Conservation (phyloP, 495 filamentous ascomycete species). For the Penicillium canescens region DNA sequence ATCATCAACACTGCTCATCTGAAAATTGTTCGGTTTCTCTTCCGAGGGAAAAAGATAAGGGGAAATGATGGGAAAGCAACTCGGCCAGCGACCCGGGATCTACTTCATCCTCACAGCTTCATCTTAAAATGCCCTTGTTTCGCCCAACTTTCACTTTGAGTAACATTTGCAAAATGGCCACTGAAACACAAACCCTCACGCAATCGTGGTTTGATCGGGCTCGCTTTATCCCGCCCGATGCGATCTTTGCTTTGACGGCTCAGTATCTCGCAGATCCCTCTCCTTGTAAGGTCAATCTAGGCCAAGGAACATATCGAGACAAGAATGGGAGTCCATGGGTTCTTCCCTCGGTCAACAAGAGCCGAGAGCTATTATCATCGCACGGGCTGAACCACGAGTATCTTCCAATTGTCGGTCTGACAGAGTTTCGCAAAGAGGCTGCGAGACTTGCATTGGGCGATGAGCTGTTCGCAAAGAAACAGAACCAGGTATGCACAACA, state of each 20-base stretch:
- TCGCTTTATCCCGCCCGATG: slow-evolving; percentile 32
- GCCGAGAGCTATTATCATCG: slow-evolving; percentile 9
- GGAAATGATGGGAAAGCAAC: not conserved
- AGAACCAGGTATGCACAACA: slow-evolving; percentile 11
- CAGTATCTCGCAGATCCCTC: slow-evolving; percentile 29
- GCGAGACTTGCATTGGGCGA: slow-evolving; percentile 23
- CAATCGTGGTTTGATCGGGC: slow-evolving; percentile 22
- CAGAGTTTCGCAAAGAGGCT: slow-evolving; percentile 22
- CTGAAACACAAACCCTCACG: not conserved
- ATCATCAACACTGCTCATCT: not conserved
- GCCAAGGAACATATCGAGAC: slow-evolving; percentile 41
- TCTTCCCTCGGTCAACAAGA: slow-evolving; percentile 30
- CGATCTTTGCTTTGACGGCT: slow-evolving; percentile 37
- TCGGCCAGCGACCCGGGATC: slow-evolving; percentile 1
- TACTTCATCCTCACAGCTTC: not conserved
- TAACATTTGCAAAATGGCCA: slow-evolving; percentile 1
- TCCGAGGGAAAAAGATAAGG: not conserved
- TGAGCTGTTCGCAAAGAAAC: slow-evolving; percentile 7
- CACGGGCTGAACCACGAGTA: slow-evolving; percentile 20
- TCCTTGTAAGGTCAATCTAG: slow-evolving; percentile 37
- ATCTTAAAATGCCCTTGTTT: not conserved
- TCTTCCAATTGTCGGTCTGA: slow-evolving; percentile 36
- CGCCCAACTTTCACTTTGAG: not conserved
- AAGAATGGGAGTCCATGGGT: slow-evolving; percentile 43
- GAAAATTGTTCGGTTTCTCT: not conserved